Evolutionary conservation across 768 basidiomycete species (phyloP).

Genomic region (Hygrophorus russula): DNA sequence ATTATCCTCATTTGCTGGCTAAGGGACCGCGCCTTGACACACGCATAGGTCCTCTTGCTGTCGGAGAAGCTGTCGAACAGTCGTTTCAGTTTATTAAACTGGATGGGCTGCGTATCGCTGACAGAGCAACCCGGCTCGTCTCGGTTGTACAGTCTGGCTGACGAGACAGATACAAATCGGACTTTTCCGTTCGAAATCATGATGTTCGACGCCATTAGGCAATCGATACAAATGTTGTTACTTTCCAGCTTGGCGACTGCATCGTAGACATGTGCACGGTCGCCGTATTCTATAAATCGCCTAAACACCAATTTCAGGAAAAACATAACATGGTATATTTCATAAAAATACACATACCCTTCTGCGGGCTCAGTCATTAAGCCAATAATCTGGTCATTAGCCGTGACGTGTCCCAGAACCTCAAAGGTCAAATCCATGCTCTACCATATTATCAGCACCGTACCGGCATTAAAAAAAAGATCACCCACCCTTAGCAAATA

Average conservation of each 20-base stretch:
- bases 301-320: too few relatives aligned
- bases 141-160: neutral
- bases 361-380: slow-evolving; percentile 11
- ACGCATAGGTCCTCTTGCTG: neutral
- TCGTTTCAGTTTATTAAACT: slow-evolving; percentile 4
- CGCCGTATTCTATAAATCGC: slow-evolving; percentile 7
- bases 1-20: neutral
- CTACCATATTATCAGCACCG: neutral
- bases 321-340: too few relatives aligned
- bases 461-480: too few relatives aligned
- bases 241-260: slow-evolving; percentile 8
- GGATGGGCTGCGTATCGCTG: neutral
- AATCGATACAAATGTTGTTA: neutral
- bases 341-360: slow-evolving; percentile 6
- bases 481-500: neutral
- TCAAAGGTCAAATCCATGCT: slow-evolving; percentile 8
- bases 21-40: neutral
- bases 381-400: slow-evolving; percentile 11
- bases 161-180: neutral
- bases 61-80: neutral
- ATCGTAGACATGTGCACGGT: slow-evolving; percentile 9
- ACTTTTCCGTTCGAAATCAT: slow-evolving; percentile 5
- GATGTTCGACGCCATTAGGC: neutral
- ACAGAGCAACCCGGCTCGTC: neutral
- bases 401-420: slow-evolving; percentile 12